Evolutionary conservation across 2,329 filamentous ascomycete genomes (phyloP).

Genomic region (Peltaster fructicola): DNA sequence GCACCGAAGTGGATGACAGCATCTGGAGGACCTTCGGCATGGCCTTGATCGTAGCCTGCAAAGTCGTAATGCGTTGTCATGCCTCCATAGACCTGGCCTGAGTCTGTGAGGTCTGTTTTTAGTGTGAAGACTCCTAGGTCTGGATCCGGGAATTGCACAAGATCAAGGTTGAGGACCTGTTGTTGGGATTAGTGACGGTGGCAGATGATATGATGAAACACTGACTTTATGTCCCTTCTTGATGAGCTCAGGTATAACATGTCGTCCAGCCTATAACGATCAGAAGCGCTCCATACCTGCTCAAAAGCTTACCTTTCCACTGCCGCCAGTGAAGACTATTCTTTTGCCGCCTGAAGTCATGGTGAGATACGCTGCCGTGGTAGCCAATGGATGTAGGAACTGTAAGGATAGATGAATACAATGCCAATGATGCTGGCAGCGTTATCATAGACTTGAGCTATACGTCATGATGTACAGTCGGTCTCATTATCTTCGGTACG

Average conservation of each 20-base stretch:
- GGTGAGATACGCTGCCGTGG: too few relatives aligned
- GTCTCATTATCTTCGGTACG: too few relatives aligned
- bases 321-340: constrained; percentile 37
- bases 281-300: neutral
- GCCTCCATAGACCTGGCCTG: constrained; percentile 39
- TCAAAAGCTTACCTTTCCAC: constrained; percentile 24
- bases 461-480: too few relatives aligned
- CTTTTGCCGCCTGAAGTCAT: constrained; percentile 20
- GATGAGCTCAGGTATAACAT: constrained; percentile 36
- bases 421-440: too few relatives aligned
- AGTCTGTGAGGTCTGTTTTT: constrained; percentile 37
- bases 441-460: too few relatives aligned
- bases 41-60: constrained; percentile 27
- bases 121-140: constrained; percentile 32
- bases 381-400: too few relatives aligned
- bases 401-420: too few relatives aligned
- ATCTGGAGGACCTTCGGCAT: constrained; percentile 32
- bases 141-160: constrained; percentile 25
- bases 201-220: neutral
- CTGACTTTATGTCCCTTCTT: constrained; percentile 28
- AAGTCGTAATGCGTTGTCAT: constrained; percentile 40
- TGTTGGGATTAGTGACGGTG: neutral
- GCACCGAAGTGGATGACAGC: constrained; percentile 46
- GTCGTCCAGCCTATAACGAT: constrained; percentile 26
- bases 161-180: constrained; percentile 36